A percentile compares a stretch with the other conserved stretches of the same genome.
phyloP scores from a whole-genome alignment of 1,139 yeast genomes.

The Williopsis jadinii region DNA sequence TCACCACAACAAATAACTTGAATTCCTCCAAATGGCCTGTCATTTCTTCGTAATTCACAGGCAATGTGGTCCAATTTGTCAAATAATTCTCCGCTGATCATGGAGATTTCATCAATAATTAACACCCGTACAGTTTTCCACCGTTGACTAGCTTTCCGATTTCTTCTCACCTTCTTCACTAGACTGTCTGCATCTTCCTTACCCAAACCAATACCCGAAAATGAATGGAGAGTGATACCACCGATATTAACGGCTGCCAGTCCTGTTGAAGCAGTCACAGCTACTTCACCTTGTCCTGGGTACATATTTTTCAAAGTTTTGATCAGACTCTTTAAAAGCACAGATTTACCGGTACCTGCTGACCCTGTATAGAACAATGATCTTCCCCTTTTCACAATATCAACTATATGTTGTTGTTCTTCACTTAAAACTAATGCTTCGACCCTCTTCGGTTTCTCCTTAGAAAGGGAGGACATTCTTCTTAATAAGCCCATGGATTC shows the following conservation, averaged over 20 bases:
- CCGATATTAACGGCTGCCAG: conserved; percentile 90
- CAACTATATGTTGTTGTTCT: conserved; percentile 67
- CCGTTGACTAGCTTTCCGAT: conserved; percentile 43
- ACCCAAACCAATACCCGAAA: conserved; percentile 83
- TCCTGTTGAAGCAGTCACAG: conserved; percentile 90
- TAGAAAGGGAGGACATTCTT: conserved; percentile 1
- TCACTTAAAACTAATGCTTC: conserved; percentile 41
- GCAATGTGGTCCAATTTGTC: conserved; percentile 69
- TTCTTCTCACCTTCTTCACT: conserved; percentile 48
- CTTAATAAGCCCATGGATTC: conserved; percentile 1
- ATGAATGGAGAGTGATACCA: conserved; percentile 79
- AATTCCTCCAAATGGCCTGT: conserved; percentile 79
- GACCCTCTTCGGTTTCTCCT: conserved; percentile 18
- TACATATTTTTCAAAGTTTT: conserved; percentile 43
- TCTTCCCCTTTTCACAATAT: conserved; percentile 53
- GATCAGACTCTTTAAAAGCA: conserved; percentile 65
- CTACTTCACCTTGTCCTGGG: conserved; percentile 47
- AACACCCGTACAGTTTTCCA: conserved; percentile 63
- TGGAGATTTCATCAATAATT: conserved; percentile 81
- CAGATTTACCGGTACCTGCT: conserved; percentile 95
- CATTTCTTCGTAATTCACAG: conserved; percentile 40
- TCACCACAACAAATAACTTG: conserved; percentile 85
- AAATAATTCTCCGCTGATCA: conserved; percentile 73
- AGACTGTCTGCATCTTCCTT: conserved; percentile 36
- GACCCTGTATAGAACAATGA: conserved; percentile 87